Conservation (phyloP, 257 asterid species). For the Petunia secreta region DNA sequence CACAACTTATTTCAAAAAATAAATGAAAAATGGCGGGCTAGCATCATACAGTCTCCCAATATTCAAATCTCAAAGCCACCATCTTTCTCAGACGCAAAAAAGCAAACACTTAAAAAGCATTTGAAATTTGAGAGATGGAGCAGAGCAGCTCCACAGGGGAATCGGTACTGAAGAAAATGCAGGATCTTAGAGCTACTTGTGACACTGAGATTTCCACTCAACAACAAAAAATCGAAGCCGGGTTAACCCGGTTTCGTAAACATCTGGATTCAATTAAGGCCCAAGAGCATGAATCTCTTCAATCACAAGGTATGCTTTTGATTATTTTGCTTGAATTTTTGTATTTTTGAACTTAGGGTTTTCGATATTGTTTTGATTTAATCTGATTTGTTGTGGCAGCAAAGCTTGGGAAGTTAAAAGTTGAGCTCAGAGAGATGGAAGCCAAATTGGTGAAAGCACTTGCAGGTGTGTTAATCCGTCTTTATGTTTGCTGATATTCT, state of each 20-base stretch:
- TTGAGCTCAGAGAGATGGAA: slow-evolving; percentile 67
- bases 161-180: slow-evolving; percentile 49
- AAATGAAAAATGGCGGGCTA: slow-evolving; percentile 57
- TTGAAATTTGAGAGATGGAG: slow-evolving; percentile 41
- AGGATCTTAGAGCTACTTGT: slow-evolving; percentile 58
- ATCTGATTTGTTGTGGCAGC: slow-evolving; percentile 45
- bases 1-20: slow-evolving; percentile 24
- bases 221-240: slow-evolving; percentile 59
- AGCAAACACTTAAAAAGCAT: neutral
- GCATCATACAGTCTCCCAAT: slow-evolving; percentile 4
- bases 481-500: slow-evolving; percentile 7
- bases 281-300: slow-evolving; percentile 58
- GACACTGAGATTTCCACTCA: slow-evolving; percentile 70
- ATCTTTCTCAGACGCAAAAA: neutral
- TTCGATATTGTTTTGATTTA: slow-evolving; percentile 21
- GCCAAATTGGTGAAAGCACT: slow-evolving; percentile 77
- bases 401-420: slow-evolving; percentile 62
- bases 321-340: slow-evolving; percentile 21
- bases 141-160: slow-evolving; percentile 38
- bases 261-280: slow-evolving; percentile 48
- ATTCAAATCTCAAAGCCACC: slow-evolving; percentile 2
- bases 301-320: slow-evolving; percentile 16
- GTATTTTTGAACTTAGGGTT: slow-evolving; percentile 33
- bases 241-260: too few relatives aligned
- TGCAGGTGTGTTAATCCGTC: slow-evolving; percentile 54